These are phyloP conservation scores for Trichosporon faecale DNA, from an alignment of 1,284 basidiomycete species.

Conservation along the genomic window DNA sequence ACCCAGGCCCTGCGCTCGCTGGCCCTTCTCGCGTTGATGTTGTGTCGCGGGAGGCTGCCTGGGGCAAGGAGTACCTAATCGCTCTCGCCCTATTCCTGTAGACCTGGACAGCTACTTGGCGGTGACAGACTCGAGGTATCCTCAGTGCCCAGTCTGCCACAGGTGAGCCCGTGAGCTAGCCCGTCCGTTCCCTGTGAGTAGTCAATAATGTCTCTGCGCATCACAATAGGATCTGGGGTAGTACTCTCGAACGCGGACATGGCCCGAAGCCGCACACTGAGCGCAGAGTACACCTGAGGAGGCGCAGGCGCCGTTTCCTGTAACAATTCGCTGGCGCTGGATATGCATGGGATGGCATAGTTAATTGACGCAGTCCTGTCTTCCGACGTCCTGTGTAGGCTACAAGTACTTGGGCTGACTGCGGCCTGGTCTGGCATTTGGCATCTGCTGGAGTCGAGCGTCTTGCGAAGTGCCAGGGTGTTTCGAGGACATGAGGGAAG, in stretches of 20 bases:
- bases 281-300: neutral
- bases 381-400: neutral
- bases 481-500: neutral
- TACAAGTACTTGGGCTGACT: no score
- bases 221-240: neutral
- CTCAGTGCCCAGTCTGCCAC: neutral
- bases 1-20: neutral
- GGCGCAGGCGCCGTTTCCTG: neutral
- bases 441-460: neutral
- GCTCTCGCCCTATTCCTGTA: neutral
- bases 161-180: neutral
- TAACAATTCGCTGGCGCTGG: neutral
- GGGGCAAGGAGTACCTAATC: neutral
- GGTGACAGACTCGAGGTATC: neutral
- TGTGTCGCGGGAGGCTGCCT: neutral
- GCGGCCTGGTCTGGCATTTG: no score
- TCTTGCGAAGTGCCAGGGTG: neutral
- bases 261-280: neutral
- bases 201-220: neutral
- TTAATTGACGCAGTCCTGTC: neutral
- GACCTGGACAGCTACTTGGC: neutral
- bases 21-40: neutral
- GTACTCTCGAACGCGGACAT: neutral
- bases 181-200: no score
- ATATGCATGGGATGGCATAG: neutral